Percentiles rank a stretch among this genome's conserved stretches.
phyloP scores from a whole-genome alignment of 2,329 filamentous ascomycete species.

The Pestalotiopsis sp. region DNA sequence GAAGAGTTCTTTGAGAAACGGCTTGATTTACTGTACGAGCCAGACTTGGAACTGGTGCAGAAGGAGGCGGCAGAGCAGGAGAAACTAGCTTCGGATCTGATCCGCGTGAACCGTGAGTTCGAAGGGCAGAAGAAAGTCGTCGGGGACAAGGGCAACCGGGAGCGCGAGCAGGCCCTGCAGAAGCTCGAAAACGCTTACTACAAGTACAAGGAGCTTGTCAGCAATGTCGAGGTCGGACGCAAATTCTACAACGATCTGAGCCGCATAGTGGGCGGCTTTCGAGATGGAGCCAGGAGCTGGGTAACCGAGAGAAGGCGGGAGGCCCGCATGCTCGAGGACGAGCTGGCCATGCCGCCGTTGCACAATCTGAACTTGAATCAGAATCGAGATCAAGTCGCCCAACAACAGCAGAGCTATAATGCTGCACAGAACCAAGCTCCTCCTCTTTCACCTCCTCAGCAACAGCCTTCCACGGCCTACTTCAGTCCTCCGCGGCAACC shows the following conservation, averaged over 20 bases:
- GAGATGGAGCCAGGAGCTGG: slow-evolving; percentile 77
- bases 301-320: slow-evolving; percentile 81
- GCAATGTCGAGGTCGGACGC: slow-evolving; percentile 85
- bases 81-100: slow-evolving; percentile 68
- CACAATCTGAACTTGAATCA: slow-evolving; percentile 27
- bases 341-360: slow-evolving; percentile 35
- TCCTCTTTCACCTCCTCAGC: background rate
- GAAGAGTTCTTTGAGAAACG: slow-evolving; percentile 87
- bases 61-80: slow-evolving; percentile 80
- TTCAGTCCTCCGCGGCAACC: slow-evolving; percentile 25
- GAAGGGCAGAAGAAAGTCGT: slow-evolving; percentile 69
- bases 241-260: slow-evolving; percentile 98
- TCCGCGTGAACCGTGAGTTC: slow-evolving; percentile 79
- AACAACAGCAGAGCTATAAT: slow-evolving; percentile 1
- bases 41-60: slow-evolving; percentile 71
- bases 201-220: slow-evolving; percentile 95
- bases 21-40: slow-evolving; percentile 75
- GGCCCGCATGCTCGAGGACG: slow-evolving; percentile 64
- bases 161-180: slow-evolving; percentile 86
- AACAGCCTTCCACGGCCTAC: slow-evolving; percentile 1
- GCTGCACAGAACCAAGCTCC: background rate
- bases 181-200: slow-evolving; percentile 88
- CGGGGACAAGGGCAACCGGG: slow-evolving; percentile 63
- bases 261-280: slow-evolving; percentile 80
- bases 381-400: background rate